These are phyloP conservation scores for Bauhinia variegata DNA, from an alignment of 306 rosid genomes.

Conservation along the genomic window DNA sequence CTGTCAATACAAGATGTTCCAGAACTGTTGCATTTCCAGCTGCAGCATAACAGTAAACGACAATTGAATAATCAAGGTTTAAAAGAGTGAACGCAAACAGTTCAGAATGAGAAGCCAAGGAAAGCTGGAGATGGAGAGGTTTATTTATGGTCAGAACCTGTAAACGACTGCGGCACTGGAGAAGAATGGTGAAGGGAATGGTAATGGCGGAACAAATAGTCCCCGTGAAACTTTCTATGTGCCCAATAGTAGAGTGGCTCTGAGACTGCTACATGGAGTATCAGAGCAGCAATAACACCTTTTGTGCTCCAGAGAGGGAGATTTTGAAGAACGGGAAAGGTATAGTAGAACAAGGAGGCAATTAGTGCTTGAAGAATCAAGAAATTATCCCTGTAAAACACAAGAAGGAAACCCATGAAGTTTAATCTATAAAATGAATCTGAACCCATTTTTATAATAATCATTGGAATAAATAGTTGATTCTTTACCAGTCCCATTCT, in stretches of 20 bases:
- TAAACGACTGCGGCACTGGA: constrained; percentile 60
- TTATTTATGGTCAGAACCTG: constrained; percentile 53
- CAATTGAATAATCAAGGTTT: background rate
- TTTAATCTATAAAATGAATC: background rate
- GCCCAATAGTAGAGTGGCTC: constrained; percentile 85
- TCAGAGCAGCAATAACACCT: constrained; percentile 58
- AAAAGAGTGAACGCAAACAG: background rate
- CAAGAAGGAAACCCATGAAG: background rate
- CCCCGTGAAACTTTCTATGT: constrained; percentile 63
- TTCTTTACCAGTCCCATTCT: constrained; percentile 69
- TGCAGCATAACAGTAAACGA: constrained; percentile 36
- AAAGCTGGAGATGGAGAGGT: constrained; percentile 1
- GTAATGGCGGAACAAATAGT: constrained; percentile 56
- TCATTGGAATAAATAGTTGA: background rate
- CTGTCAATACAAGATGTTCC: constrained; percentile 65
- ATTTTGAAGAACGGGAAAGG: constrained; percentile 59
- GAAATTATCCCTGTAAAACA: constrained; percentile 77
- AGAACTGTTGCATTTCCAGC: constrained; percentile 76
- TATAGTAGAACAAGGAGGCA: constrained; percentile 49
- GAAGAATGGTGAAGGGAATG: constrained; percentile 91
- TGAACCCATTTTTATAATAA: too few species aligned
- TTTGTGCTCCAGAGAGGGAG: constrained; percentile 69
- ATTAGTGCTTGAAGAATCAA: constrained; percentile 72
- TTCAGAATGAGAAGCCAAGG: background rate
- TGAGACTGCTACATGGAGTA: constrained; percentile 75